Percentiles rank a stretch among this genome's conserved stretches.
Evolutionary conservation across 495 filamentous ascomycete genomes (phyloP).

Genomic region (Penicillium nucicola): DNA sequence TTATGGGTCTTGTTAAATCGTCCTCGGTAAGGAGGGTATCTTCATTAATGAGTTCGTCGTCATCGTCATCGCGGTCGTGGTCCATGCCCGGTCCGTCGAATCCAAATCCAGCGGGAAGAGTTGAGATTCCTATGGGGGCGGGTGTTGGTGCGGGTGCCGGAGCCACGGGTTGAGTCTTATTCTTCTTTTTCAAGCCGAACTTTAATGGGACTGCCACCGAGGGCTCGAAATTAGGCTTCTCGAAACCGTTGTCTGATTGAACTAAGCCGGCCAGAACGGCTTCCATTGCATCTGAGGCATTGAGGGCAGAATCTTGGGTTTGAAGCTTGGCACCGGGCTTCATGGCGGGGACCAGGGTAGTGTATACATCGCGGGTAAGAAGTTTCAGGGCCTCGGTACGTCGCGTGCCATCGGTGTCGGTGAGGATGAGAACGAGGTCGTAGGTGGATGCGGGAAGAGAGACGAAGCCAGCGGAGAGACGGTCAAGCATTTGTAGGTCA

Average conservation of each 20-base stretch:
- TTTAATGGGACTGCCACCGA: slow-evolving; percentile 69
- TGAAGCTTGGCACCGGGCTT: slow-evolving; percentile 67
- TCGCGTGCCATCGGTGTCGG: slow-evolving; percentile 62
- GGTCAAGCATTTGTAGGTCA: slow-evolving; percentile 98
- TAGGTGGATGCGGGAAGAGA: slow-evolving; percentile 74
- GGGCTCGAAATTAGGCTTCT: slow-evolving; percentile 66
- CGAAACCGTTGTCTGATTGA: slow-evolving; percentile 57
- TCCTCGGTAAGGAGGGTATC: slow-evolving; percentile 80
- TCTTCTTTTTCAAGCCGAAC: slow-evolving; percentile 63
- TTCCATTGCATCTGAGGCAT: slow-evolving; percentile 48
- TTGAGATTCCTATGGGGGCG: slow-evolving; percentile 20
- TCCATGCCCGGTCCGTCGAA: slow-evolving; percentile 21
- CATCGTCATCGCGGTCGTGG: slow-evolving; percentile 52
- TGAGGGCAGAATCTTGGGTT: slow-evolving; percentile 64
- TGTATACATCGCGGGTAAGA: slow-evolving; percentile 65
- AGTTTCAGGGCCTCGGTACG: slow-evolving; percentile 59
- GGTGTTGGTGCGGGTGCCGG: slow-evolving; percentile 17
- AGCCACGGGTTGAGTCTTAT: slow-evolving; percentile 36
- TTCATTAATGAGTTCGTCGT: slow-evolving; percentile 88
- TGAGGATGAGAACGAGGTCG: slow-evolving; percentile 80
- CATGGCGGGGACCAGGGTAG: slow-evolving; percentile 61
- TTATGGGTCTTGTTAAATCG: slow-evolving; percentile 67
- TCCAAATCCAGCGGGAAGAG: slow-evolving; percentile 44
- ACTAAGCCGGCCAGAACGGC: slow-evolving; percentile 82
- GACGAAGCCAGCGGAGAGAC: slow-evolving; percentile 79